Percentiles rank a stretch among this genome's conserved stretches.
Conservation (phyloP, 1,284 basidiomycete genomes). For the Amylostereum areolatum region DNA sequence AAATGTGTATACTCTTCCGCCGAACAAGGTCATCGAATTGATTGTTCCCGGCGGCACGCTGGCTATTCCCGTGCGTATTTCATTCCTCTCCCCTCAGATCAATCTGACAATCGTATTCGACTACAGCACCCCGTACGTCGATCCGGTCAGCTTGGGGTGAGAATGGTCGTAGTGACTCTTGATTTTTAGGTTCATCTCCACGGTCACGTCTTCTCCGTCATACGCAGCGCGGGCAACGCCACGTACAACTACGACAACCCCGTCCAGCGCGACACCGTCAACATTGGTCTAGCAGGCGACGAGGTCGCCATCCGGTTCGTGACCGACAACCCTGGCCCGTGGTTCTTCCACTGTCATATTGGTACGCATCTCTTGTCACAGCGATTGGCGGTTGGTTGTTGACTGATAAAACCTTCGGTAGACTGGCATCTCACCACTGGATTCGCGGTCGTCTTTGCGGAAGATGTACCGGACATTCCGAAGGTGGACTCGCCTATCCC, state of each 20-base stretch:
- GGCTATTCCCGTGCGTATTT: slow-evolving; percentile 8
- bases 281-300: slow-evolving; percentile 14
- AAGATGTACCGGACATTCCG: slow-evolving; percentile 21
- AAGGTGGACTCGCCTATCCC: slow-evolving; percentile 9
- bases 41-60: slow-evolving; percentile 6
- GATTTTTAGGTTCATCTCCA: slow-evolving; percentile 6
- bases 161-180: neutral
- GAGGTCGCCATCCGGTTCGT: slow-evolving; percentile 12
- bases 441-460: slow-evolving; percentile 34
- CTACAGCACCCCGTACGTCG: no score
- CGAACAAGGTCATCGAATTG: slow-evolving; percentile 9
- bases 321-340: slow-evolving; percentile 43
- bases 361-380: slow-evolving; percentile 1
- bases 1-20: slow-evolving; percentile 8
- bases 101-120: no score
- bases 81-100: neutral
- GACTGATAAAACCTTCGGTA: slow-evolving; percentile 5
- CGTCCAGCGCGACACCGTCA: slow-evolving; percentile 24
- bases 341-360: slow-evolving; percentile 42
- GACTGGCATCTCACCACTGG: slow-evolving; percentile 17
- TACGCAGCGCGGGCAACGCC: slow-evolving; percentile 20
- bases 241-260: slow-evolving; percentile 27
- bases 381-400: slow-evolving; percentile 35
- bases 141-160: no score
- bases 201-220: slow-evolving; percentile 22